Base-by-base conservation (phyloP, 148 eudicot genomes). In the Persicaria maculosa region DNA sequence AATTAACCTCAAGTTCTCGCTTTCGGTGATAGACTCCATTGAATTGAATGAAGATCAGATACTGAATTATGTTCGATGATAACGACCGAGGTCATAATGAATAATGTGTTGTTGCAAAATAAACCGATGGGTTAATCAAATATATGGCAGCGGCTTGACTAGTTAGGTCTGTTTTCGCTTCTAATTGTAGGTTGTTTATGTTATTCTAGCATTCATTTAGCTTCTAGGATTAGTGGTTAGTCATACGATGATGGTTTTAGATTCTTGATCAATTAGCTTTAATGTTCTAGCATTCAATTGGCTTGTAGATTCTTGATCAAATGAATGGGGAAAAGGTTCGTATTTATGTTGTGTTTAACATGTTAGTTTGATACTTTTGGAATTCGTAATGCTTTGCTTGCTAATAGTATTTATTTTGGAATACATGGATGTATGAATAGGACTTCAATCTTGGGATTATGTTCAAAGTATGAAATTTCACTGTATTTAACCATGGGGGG, bases 371-470 rank as follows among this genome's bases (percentile, higher is more conserved):
- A 72, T 40, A 14, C 17, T 15, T 22, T 5, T 52, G 36, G 54
- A 3, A 52, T 14, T 15, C 16, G 1, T 52, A 15, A 15, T 15
- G 14, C 20, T 73, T 46, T 76, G 67, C 43, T 59, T 59, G 67
- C 73, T 74, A 7, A 31, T 36, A 69, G 50, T 50, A 20, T 58
- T 31, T 31, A 31, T 31, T 31, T 31, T 3, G 2, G 70, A 74
- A 81, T 81, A 31, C 86, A 93, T 96, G 83, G 83, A 70, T 93
- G 97, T 83, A 81, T 81, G 70, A 72, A 75, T 46, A 85, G 85
- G 78, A 31, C 40, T 1, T 31, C 40, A 31, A 31, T 31, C 40
- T 31, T 31, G 40, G 40, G 40, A 1, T 31, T 31, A 31, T 31
- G 40, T 31, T 31, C 40, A 3, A 31, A 31, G 2, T 31, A 31